Evolutionary conservation across 352 stramenopile genomes (phyloP), one percentile per base, ranked within the genome.

Genomic region (Phytophthora fragariae): DNA sequence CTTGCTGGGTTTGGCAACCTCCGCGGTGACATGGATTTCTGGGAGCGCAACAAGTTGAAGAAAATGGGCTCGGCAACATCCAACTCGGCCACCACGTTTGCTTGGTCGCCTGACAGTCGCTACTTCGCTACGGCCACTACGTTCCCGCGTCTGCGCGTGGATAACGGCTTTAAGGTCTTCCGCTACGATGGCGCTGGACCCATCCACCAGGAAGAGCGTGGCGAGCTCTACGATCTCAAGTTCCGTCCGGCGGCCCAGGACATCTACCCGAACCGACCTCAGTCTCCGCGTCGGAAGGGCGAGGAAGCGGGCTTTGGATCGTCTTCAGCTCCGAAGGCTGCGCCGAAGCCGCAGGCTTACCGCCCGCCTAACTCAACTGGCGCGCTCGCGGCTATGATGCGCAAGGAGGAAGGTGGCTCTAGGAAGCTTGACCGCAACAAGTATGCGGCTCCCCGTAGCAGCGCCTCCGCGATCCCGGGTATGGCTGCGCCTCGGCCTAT

Each of bases 101-200:
- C 83, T 19, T 99, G 98, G 98, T 98, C 92, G 19, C 97, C 98
- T 2, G 96, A 99, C 76, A 98, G 89, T 49, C 86, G 96, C 50
- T 98, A 97, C 80, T 99, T 99, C 71, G 76, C 98, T 44, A 98
- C 97, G 44, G 95, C 93, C 19, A 99, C 97, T 21, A 98, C 95
- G 19, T 98, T 98, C 66, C 98, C 98, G n/a, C 91, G 97, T 50
- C 97, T 99, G 86, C 98, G 99, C 84, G 97, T 99, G 10, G 98
- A 99, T 79, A 99, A 99, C 78, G 95, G 96, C 57, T 95, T 99
- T 29, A 95, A 98, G 75, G 69, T 99, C 5, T 99, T 99, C 83
- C 89, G 90, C 57, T 99, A 99, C 81, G 97, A 99, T 79, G 97
- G 98, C 49, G 81, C 80, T 12, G 93, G 92, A 11, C 93, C 93